Conservation (phyloP, 2,329 filamentous ascomycete species). For the Cladosporium oxysporum region DNA sequence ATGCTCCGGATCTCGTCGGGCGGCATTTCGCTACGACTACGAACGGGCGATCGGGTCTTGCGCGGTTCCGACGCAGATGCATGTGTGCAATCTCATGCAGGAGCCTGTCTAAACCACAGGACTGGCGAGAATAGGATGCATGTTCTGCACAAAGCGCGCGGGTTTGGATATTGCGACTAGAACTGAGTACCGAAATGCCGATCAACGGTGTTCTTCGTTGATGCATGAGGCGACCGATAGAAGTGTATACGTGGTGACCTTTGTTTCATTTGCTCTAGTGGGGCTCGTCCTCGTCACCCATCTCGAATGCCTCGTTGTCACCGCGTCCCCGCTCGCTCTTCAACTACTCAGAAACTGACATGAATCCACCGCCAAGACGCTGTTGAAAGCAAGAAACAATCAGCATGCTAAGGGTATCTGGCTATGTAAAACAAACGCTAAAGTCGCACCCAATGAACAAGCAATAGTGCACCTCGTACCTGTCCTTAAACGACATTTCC, state of each 20-base stretch:
- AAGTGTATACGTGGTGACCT: neutral
- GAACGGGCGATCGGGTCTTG: neutral
- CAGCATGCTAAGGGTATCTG: neutral
- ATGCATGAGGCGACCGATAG: neutral
- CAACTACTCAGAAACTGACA: neutral
- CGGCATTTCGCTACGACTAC: neutral
- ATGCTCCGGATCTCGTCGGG: neutral
- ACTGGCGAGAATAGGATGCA: neutral
- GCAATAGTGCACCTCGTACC: neutral
- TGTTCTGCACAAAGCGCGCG: neutral
- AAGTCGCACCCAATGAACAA: neutral
- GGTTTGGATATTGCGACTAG: neutral
- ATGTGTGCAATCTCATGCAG: neutral
- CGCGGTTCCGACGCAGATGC: neutral
- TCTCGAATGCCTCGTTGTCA: neutral
- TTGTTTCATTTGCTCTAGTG: neutral
- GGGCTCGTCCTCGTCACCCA: neutral
- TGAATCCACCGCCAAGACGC: neutral
- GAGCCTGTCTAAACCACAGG: neutral
- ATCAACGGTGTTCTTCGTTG: neutral
- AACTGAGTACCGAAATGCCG: neutral
- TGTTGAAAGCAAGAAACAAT: neutral
- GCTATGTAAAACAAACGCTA: slow-evolving; percentile 2
- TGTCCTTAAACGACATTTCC: neutral
- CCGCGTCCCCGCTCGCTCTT: neutral